Conservation (phyloP, 345 rosid species). For the Diplotaxis tenuifolia region DNA sequence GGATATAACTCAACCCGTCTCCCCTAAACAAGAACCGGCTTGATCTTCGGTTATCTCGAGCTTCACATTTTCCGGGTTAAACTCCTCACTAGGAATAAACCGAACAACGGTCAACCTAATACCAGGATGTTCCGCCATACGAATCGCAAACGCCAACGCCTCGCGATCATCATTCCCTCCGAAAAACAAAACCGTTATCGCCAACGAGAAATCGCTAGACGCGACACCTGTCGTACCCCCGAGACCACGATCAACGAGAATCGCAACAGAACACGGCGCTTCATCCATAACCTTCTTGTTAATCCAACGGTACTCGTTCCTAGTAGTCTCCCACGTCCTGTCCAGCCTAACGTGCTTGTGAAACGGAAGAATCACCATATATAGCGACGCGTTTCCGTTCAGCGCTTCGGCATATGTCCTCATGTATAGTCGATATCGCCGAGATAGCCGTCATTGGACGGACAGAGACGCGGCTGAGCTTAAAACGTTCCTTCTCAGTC, state of each 20-base stretch:
- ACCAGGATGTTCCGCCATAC: constrained; percentile 89
- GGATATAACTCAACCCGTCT: constrained; percentile 17
- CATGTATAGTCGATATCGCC: constrained; percentile 56
- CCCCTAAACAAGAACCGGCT: not conserved
- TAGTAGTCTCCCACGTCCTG: constrained; percentile 57
- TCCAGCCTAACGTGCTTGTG: constrained; percentile 78
- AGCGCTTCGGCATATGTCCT: constrained; percentile 61
- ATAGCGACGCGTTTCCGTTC: constrained; percentile 58
- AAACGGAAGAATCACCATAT: constrained; percentile 72
- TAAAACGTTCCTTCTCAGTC: too few species aligned
- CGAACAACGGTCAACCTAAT: constrained; percentile 48
- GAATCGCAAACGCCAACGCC: constrained; percentile 70
- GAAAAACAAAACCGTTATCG: constrained; percentile 59
- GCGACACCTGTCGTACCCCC: constrained; percentile 69
- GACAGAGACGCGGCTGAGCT: constrained; percentile 49
- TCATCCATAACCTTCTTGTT: constrained; percentile 63
- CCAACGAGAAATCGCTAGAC: constrained; percentile 59
- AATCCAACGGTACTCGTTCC: constrained; percentile 52
- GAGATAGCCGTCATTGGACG: constrained; percentile 89
- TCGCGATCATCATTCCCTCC: constrained; percentile 84
- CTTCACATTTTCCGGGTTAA: constrained; percentile 39
- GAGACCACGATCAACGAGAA: constrained; percentile 79
- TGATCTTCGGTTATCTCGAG: constrained; percentile 35
- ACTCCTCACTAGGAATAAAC: constrained; percentile 39
- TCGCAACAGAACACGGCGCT: constrained; percentile 79